Evolutionary conservation across 768 basidiomycete genomes (phyloP).

Genomic region (Lentinula raphanica): DNA sequence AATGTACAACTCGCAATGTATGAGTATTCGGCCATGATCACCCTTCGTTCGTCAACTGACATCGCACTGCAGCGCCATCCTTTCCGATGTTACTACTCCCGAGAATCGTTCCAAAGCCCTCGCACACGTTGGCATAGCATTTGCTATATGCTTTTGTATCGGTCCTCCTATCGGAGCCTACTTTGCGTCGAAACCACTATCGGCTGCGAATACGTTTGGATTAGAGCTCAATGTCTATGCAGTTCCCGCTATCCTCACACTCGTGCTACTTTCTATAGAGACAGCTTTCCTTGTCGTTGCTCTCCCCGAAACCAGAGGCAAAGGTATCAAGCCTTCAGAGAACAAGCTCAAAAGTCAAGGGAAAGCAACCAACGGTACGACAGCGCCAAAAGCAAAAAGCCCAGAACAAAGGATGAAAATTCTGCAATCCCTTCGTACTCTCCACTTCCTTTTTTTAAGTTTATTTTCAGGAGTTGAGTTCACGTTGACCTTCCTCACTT

Average conservation of each 20-base stretch:
- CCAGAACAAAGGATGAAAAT: slow-evolving; percentile 47
- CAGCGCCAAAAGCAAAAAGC: slow-evolving; percentile 23
- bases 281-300: slow-evolving; percentile 69
- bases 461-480: slow-evolving; percentile 96
- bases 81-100: slow-evolving; percentile 84
- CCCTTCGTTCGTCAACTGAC: background rate
- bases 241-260: slow-evolving; percentile 78
- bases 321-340: slow-evolving; percentile 20
- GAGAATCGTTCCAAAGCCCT: slow-evolving; percentile 79
- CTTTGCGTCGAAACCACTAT: slow-evolving; percentile 83
- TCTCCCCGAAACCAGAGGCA: slow-evolving; percentile 84
- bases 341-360: slow-evolving; percentile 17
- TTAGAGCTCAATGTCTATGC: slow-evolving; percentile 84
- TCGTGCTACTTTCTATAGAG: slow-evolving; percentile 73
- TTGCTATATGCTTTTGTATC: slow-evolving; percentile 90
- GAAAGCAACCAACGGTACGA: slow-evolving; percentile 21
- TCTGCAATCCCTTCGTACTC: slow-evolving; percentile 54
- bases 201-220: slow-evolving; percentile 49
- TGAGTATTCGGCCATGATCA: slow-evolving; percentile 31
- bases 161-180: slow-evolving; percentile 95
- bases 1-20: slow-evolving; percentile 97
- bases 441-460: slow-evolving; percentile 84
- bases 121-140: slow-evolving; percentile 92
- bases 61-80: slow-evolving; percentile 64
- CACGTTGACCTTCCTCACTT: slow-evolving; percentile 92